These are phyloP conservation scores for Pythium volutum DNA, from an alignment of 352 stramenopile genomes.

Conservation along the genomic window DNA sequence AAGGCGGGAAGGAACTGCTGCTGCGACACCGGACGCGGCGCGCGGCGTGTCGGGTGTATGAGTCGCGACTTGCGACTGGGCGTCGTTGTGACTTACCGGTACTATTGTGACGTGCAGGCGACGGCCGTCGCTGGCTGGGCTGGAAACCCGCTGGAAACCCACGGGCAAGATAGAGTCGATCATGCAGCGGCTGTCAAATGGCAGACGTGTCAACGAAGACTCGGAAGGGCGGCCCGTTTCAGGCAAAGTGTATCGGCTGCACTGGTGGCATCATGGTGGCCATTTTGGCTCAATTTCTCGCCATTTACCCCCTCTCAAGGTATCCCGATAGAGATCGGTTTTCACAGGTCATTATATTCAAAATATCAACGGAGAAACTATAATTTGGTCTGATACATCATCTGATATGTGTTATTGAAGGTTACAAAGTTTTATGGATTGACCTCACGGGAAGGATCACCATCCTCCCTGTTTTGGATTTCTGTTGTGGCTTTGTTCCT, in stretches of 20 bases:
- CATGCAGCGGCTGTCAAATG: slow-evolving; percentile 5
- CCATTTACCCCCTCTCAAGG: neutral
- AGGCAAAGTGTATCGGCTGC: neutral
- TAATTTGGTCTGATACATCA: too few relatives aligned
- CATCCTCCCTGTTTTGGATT: neutral
- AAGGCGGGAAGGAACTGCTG: too few relatives aligned
- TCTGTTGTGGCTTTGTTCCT: slow-evolving; percentile 14
- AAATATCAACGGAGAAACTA: too few relatives aligned
- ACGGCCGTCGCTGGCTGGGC: neutral
- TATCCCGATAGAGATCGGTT: neutral
- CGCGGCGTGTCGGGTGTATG: too few relatives aligned
- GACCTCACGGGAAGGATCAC: neutral
- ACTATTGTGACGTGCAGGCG: neutral
- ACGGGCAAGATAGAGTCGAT: neutral
- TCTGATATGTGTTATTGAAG: too few relatives aligned
- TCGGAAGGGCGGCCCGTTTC: neutral
- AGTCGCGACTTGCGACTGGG: too few relatives aligned
- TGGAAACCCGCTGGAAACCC: too few relatives aligned
- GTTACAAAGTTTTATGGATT: neutral
- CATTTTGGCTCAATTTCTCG: neutral
- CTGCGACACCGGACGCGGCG: neutral
- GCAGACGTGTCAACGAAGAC: slow-evolving; percentile 9
- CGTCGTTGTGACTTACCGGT: neutral
- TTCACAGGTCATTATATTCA: neutral
- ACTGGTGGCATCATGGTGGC: neutral